Conservation (phyloP, 805 yeast genomes). For the Komagataella kurtzmanii region DNA sequence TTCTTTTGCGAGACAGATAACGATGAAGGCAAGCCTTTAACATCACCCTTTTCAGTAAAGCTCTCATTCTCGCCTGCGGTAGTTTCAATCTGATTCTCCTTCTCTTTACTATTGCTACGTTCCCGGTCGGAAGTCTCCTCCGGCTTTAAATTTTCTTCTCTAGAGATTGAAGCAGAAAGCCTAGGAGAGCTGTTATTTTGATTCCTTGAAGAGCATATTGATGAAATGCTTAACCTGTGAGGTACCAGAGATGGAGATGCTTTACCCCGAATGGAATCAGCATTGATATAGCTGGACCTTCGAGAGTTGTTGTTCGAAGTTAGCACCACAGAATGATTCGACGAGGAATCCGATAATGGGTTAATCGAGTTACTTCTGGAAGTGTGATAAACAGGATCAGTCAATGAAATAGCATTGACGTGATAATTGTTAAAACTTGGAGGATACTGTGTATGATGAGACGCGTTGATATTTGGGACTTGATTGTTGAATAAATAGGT, state of each 20-base stretch:
- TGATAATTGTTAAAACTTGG: not conserved
- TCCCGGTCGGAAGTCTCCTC: not conserved
- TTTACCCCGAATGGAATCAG: not conserved
- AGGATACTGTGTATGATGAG: not conserved
- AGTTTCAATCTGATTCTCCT: not conserved
- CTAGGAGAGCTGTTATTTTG: not conserved
- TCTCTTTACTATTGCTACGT: not conserved
- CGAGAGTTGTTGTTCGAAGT: not conserved
- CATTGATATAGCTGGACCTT: not conserved
- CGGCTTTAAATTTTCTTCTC: not conserved
- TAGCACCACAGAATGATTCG: not conserved
- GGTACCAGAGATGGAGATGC: not conserved
- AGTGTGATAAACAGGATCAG: not conserved
- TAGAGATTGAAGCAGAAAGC: not conserved
- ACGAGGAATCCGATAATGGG: not conserved
- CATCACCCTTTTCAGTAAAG: not conserved
- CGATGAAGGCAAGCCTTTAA: not conserved
- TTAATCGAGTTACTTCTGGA: not conserved
- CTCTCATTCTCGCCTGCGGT: not conserved
- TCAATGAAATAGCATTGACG: not conserved
- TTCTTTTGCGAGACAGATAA: not conserved
- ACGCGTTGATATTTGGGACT: conserved; percentile 6
- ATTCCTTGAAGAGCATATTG: not conserved
- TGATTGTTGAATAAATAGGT: conserved; percentile 1
- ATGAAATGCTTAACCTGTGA: not conserved